Conservation (phyloP, 2,329 filamentous ascomycete species). For the Zasmidium angulare region DNA sequence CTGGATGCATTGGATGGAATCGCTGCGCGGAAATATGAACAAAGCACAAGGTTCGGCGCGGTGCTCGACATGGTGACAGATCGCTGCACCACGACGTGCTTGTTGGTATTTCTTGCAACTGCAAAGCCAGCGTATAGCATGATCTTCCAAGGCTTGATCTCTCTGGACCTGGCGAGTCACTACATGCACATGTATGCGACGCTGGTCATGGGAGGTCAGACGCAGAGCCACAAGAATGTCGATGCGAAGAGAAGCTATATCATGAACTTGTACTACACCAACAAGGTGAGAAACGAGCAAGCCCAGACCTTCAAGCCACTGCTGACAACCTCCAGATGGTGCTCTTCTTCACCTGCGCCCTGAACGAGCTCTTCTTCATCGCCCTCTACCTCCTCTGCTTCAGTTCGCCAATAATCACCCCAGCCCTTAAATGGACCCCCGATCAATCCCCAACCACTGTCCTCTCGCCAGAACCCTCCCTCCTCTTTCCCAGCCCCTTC, state of each 20-base stretch:
- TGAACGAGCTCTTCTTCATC: conserved; percentile 98
- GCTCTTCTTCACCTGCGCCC: conserved; percentile 81
- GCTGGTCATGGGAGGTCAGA: conserved; percentile 77
- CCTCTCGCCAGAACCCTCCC: conserved; percentile 55
- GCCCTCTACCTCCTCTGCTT: conserved; percentile 97
- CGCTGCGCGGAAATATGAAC: conserved; percentile 81
- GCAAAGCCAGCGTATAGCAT: conserved; percentile 94
- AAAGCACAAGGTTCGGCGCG: conserved; percentile 92
- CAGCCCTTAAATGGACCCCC: conserved; percentile 64
- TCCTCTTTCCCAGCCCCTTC: conserved; percentile 85
- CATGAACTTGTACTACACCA: conserved; percentile 94
- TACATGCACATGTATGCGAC: conserved; percentile 99
- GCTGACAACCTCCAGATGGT: conserved; percentile 62
- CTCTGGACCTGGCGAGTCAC: conserved; percentile 89
- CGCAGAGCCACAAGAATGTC: conserved; percentile 87
- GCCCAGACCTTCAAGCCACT: not conserved
- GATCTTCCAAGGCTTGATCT: conserved; percentile 90
- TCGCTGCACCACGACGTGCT: conserved; percentile 90
- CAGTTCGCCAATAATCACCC: conserved; percentile 83
- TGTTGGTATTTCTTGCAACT: conserved; percentile 90
- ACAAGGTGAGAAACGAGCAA: conserved; percentile 65
- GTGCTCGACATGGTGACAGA: conserved; percentile 99
- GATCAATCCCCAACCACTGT: conserved; percentile 49
- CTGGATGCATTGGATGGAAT: conserved; percentile 94
- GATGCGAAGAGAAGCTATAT: conserved; percentile 85